Evolutionary conservation across 2,329 filamentous ascomycete genomes (phyloP).

Genomic region (Ceratocystis huliohia): DNA sequence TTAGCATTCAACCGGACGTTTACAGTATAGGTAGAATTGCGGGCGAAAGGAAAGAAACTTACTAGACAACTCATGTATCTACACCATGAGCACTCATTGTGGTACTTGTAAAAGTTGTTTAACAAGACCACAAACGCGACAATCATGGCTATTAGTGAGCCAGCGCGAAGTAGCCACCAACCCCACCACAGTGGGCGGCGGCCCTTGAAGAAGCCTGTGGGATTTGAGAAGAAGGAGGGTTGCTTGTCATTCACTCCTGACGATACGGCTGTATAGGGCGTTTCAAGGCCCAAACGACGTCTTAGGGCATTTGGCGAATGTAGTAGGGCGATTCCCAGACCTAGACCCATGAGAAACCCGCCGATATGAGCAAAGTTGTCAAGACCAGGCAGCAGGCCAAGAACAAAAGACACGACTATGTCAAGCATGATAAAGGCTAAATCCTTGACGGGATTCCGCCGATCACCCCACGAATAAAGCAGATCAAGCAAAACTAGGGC

Average conservation of each 20-base stretch:
- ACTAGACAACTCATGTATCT: conserved; percentile 89
- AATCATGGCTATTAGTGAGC: conserved; percentile 64
- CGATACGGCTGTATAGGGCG: conserved; percentile 58
- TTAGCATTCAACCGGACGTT: conserved; percentile 23
- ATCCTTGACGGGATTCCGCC: conserved; percentile 64
- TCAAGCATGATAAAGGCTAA: conserved; percentile 79
- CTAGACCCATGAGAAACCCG: conserved; percentile 84
- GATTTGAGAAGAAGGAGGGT: conserved; percentile 48
- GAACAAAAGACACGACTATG: conserved; percentile 76
- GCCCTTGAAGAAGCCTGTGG: conserved; percentile 75
- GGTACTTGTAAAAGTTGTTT: conserved; percentile 79
- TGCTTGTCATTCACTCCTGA: conserved; percentile 37
- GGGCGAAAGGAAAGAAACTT: conserved; percentile 34
- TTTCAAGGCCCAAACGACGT: conserved; percentile 56
- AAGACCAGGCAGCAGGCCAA: conserved; percentile 79
- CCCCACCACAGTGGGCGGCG: conserved; percentile 91
- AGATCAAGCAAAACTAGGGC: conserved; percentile 80
- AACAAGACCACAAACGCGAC: conserved; percentile 77
- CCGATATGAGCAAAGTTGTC: conserved; percentile 98
- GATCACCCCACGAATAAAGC: conserved; percentile 81
- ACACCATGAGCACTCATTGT: conserved; percentile 75
- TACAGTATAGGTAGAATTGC: neutral
- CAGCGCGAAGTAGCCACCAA: conserved; percentile 84
- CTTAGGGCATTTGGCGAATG: conserved; percentile 76
- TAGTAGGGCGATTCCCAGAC: conserved; percentile 72